A percentile compares a stretch with the other conserved stretches of the same genome.
Conservation (phyloP, 2,329 filamentous ascomycete genomes). For the Aureobasidium vineae region DNA sequence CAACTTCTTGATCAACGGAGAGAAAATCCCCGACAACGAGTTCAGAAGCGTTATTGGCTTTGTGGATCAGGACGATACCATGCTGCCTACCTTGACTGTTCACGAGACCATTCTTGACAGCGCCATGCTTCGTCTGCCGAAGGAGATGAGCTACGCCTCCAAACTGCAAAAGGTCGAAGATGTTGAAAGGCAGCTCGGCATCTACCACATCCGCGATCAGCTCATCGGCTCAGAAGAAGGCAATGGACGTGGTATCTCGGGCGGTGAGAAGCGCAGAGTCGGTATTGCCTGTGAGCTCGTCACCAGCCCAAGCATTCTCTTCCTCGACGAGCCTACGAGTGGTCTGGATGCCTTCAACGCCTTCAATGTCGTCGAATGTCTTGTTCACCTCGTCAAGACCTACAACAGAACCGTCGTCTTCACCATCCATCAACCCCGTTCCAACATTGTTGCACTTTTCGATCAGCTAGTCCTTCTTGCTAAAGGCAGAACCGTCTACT, state of each 20-base stretch:
- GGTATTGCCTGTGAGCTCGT: slow-evolving; percentile 97
- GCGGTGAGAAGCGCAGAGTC: slow-evolving; percentile 92
- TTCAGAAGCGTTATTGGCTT: slow-evolving; percentile 94
- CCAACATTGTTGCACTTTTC: slow-evolving; percentile 96
- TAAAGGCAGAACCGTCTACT: slow-evolving; percentile 87
- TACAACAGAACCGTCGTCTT: slow-evolving; percentile 98
- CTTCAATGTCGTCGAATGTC: slow-evolving; percentile 95
- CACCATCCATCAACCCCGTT: slow-evolving; percentile 96
- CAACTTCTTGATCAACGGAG: slow-evolving; percentile 89
- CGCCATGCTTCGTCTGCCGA: slow-evolving; percentile 84
- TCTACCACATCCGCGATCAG: slow-evolving; percentile 90
- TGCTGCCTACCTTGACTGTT: slow-evolving; percentile 92
- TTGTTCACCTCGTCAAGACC: slow-evolving; percentile 90
- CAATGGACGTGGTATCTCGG: slow-evolving; percentile 90
- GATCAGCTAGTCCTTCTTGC: slow-evolving; percentile 91
- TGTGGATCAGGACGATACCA: slow-evolving; percentile 96
- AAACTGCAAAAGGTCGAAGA: slow-evolving; percentile 91
- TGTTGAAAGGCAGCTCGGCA: slow-evolving; percentile 93
- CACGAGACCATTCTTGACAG: slow-evolving; percentile 97
- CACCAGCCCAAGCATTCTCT: slow-evolving; percentile 94
- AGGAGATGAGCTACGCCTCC: slow-evolving; percentile 80
- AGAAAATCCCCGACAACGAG: slow-evolving; percentile 78
- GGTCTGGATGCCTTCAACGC: slow-evolving; percentile 96
- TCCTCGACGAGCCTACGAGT: slow-evolving; percentile 95
- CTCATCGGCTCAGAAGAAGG: slow-evolving; percentile 95